Percentiles rank a stretch among this genome's conserved stretches.
Conservation (phyloP, 2,329 filamentous ascomycete genomes). For the Juglanconis juglandina region DNA sequence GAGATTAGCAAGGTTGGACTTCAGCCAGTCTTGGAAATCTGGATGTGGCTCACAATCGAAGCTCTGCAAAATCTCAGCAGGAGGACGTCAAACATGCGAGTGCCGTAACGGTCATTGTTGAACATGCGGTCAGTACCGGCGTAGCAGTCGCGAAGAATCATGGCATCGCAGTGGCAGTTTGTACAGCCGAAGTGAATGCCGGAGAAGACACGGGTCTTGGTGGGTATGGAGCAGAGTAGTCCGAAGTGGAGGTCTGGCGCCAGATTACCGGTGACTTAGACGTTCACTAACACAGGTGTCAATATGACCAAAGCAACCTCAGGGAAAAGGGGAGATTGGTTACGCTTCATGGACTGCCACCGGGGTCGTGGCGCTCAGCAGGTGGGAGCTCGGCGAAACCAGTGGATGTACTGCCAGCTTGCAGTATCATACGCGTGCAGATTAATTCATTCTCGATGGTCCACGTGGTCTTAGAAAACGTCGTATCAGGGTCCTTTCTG, state of each 20-base stretch:
- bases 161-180: constrained; percentile 3
- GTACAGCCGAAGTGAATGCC: background rate
- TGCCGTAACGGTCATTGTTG: background rate
- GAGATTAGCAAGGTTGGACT: no score
- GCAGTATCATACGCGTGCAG: background rate
- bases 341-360: constrained; percentile 4
- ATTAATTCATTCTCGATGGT: constrained; percentile 8
- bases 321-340: background rate
- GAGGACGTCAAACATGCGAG: constrained; percentile 3
- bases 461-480: constrained; percentile 1
- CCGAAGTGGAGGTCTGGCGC: background rate
- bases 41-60: background rate
- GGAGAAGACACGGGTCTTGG: constrained; percentile 1
- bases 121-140: background rate
- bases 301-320: no score
- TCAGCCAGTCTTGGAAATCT: no score
- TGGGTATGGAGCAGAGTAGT: background rate
- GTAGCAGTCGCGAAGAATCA: constrained; percentile 9
- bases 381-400: background rate
- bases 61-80: constrained; percentile 14
- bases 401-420: background rate
- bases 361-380: background rate
- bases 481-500: background rate
- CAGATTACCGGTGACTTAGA: background rate
- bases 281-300: background rate